These are phyloP conservation scores for Macrolepiota albuminosa DNA, from an alignment of 768 basidiomycete genomes.

Conservation along the genomic window DNA sequence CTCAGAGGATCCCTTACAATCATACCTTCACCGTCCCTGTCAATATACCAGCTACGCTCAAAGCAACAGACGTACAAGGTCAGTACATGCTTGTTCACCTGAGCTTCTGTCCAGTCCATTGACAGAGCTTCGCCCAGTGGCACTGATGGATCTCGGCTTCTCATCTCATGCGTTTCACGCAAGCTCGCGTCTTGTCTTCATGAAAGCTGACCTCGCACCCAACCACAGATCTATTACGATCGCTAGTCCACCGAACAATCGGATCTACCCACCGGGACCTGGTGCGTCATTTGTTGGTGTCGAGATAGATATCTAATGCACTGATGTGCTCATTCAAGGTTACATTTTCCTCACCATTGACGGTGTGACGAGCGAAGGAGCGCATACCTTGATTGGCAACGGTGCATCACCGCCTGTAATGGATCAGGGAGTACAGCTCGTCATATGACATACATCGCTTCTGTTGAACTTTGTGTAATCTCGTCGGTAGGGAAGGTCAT, in stretches of 20 bases:
- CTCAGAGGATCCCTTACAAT: constrained; percentile 32
- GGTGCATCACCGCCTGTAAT: constrained; percentile 32
- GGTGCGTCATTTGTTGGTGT: constrained; percentile 19
- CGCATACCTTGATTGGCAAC: constrained; percentile 32
- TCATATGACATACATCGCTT: background rate
- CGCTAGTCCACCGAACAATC: constrained; percentile 29
- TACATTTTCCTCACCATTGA: constrained; percentile 26
- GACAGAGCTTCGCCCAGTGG: constrained; percentile 17
- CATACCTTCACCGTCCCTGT: constrained; percentile 29
- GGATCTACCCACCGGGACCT: constrained; percentile 36
- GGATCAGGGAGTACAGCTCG: constrained; percentile 24
- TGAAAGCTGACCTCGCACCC: constrained; percentile 26
- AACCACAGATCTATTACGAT: constrained; percentile 29
- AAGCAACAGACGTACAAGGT: constrained; percentile 25
- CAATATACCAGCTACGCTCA: constrained; percentile 24
- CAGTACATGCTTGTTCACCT: background rate
- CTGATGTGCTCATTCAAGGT: constrained; percentile 8
- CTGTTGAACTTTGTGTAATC: background rate
- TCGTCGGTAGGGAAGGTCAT: no score
- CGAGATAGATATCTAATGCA: background rate
- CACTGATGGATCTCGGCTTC: constrained; percentile 37
- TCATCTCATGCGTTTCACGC: constrained; percentile 37
- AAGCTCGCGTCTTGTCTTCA: constrained; percentile 32
- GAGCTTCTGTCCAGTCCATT: background rate
- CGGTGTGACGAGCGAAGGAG: constrained; percentile 31